Base-by-base conservation (phyloP, 768 basidiomycete genomes). In the Serendipita sp. region DNA sequence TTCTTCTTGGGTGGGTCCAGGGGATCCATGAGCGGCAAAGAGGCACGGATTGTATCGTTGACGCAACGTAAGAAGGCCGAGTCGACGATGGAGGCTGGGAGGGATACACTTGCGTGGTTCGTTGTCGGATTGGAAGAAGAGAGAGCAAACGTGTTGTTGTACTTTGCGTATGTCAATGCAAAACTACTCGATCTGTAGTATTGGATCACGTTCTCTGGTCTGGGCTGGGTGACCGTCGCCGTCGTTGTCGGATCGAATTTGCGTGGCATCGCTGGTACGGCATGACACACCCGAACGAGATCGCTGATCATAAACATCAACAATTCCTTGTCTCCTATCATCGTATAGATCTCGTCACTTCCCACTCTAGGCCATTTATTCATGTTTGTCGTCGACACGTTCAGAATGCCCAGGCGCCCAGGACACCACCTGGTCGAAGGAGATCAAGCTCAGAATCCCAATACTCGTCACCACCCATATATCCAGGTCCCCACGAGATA, bases 131-230 rank as follows among this genome's bases (percentile, higher is more conserved):
- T 44, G 17, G 34, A 17, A 11, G 45, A 28, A 16, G 26, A 34
- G 28, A 56, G 22, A 5, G 31, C 38, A 31, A 60, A 22, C 3
- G 62, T 65, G 58, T 65, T 65, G 62, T 65, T 65, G 58, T 65
- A 65, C 2, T 48, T 42, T 3, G 50, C 31, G 22, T 61, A 62
- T 34, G 62, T 34, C n/a, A 65, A 50, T 24, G 56, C 64, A 38
- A 65, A 62, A 3, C 38, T 3, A 26, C 50, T 58, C n/a, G 64
- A 61, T 28, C 64, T 61, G 43, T 65, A 65, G 62, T 65, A 65
- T 45, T 66, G 65, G n/a, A 65, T 30, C 9, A 56, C 62, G 3
- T 63, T 51, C 33, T 63, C 53, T 0, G 62, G 62, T 41, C 58
- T 31, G 1, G 62, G 34, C 24, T 26, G n/a, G 26, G 24, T 2